Evolutionary conservation across 768 basidiomycete species (phyloP).

Genomic region (Suillus ampliporus): DNA sequence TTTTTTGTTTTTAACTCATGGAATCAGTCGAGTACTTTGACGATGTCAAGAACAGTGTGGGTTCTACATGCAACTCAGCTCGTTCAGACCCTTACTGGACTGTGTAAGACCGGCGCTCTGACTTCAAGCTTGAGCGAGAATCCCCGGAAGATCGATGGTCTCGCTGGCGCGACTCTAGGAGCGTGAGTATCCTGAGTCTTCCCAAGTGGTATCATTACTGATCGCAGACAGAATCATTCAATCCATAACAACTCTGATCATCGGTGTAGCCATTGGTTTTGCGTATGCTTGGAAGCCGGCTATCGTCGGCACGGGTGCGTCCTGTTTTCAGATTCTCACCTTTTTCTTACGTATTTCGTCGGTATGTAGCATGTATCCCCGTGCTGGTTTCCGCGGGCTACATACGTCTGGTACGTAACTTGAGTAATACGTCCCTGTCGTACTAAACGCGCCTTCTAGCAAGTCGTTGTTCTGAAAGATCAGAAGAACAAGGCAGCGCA

Average conservation of each 20-base stretch:
- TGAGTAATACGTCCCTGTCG: neutral
- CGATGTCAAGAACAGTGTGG: constrained; percentile 41
- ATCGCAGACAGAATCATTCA: constrained; percentile 68
- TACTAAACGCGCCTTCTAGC: constrained; percentile 40
- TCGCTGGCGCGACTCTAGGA: constrained; percentile 88
- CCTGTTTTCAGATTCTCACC: neutral
- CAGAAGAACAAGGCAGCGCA: constrained; percentile 81
- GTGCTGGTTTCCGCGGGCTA: constrained; percentile 76
- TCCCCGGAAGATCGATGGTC: constrained; percentile 87
- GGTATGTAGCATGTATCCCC: constrained; percentile 65
- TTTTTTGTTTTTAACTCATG: too few relatives aligned
- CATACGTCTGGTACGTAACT: constrained; percentile 69
- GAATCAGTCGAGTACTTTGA: constrained; percentile 45
- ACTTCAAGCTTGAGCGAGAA: constrained; percentile 83
- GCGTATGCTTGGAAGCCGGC: constrained; percentile 78
- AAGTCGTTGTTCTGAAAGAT: constrained; percentile 88
- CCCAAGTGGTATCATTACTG: neutral
- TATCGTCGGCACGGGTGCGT: constrained; percentile 79
- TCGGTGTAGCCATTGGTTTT: constrained; percentile 79
- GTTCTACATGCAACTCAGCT: too few relatives aligned
- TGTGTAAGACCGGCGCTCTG: constrained; percentile 71
- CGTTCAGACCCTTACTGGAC: neutral
- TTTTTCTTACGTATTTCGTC: neutral
- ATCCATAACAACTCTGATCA: constrained; percentile 66
- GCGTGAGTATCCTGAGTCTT: constrained; percentile 47